Conservation (phyloP, 106 monocot genomes). For the Allium cepa region DNA sequence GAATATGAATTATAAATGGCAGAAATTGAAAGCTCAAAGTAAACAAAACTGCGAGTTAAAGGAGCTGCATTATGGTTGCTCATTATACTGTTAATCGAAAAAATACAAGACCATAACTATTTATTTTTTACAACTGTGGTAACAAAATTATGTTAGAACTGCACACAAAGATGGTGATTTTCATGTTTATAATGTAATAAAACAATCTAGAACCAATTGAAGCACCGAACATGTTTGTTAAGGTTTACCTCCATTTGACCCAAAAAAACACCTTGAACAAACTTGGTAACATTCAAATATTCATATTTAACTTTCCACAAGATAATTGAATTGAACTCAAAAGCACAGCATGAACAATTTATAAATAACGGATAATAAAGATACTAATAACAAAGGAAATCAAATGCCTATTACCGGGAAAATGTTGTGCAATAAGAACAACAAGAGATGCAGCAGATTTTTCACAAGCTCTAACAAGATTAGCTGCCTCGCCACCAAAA, state of each 20-base stretch:
- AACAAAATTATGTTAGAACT: no score
- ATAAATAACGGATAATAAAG: conserved; percentile 1
- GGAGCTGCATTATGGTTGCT: neutral
- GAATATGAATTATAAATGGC: no score
- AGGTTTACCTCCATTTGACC: no score
- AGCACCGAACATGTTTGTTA: no score
- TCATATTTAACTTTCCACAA: neutral
- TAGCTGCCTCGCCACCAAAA: conserved; percentile 82
- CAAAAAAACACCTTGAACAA: neutral
- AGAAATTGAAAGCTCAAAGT: neutral
- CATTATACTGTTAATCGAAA: no score
- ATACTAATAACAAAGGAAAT: neutral
- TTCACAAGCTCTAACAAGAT: conserved; percentile 66
- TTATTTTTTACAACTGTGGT: no score
- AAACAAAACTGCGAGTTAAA: conserved; percentile 1
- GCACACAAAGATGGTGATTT: no score
- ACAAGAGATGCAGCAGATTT: conserved; percentile 83
- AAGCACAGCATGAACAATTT: neutral
- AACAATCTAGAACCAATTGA: neutral
- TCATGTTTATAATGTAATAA: no score
- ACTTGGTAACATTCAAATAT: neutral
- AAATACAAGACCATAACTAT: no score
- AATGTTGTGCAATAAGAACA: conserved; percentile 62
- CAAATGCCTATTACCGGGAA: conserved; percentile 60
- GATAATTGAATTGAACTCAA: no score